These are phyloP conservation scores for Pachysolen tannophilus DNA, from an alignment of 805 yeast species.

Conservation along the genomic window DNA sequence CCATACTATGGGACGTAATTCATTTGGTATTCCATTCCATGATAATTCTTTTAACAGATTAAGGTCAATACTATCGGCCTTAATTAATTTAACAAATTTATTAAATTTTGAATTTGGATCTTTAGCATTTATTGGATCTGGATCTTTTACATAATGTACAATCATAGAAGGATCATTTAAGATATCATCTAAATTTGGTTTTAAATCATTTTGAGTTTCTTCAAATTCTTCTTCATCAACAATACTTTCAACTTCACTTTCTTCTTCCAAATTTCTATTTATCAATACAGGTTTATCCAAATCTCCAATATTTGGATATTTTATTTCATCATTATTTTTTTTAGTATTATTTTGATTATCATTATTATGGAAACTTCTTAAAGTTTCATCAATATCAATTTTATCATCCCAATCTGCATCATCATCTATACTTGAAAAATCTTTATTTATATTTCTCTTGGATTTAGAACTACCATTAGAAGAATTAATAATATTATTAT, in stretches of 20 bases:
- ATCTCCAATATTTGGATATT: constrained; percentile 7
- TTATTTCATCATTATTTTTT: constrained; percentile 6
- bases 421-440: constrained; percentile 26
- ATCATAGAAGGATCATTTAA: constrained; percentile 37
- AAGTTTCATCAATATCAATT: constrained; percentile 42
- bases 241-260: constrained; percentile 12
- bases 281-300: constrained; percentile 7
- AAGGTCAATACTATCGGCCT: constrained; percentile 50
- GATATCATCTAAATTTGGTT: constrained; percentile 26
- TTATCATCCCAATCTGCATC: constrained; percentile 91
- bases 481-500: too few relatives aligned
- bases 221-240: constrained; percentile 19
- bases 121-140: too few relatives aligned
- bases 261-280: not conserved
- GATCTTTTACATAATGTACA: too few relatives aligned
- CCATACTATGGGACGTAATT: constrained; percentile 81
- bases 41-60: constrained; percentile 68
- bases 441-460: constrained; percentile 9
- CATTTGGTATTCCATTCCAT: constrained; percentile 91
- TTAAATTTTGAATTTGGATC: constrained; percentile 55
- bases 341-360: too few relatives aligned
- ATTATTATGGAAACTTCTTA: not conserved
- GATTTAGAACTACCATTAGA: too few relatives aligned
- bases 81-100: constrained; percentile 58
- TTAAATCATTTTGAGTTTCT: constrained; percentile 17